Conservation (phyloP, 2,329 filamentous ascomycete genomes). For the Spiromastix sp. region DNA sequence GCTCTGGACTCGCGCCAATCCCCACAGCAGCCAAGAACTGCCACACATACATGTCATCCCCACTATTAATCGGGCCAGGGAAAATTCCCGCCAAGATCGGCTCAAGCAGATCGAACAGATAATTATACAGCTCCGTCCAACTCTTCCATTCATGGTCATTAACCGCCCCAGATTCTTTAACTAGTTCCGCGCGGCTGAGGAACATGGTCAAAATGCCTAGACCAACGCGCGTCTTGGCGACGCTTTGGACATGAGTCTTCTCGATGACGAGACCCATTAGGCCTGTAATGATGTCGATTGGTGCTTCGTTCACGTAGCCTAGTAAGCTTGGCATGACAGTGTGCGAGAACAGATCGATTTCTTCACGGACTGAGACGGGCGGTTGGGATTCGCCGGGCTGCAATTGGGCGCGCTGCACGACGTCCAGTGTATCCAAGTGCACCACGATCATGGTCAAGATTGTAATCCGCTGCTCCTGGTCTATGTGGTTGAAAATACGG, state of each 20-base stretch:
- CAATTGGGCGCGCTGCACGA: constrained; percentile 71
- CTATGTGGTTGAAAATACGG: constrained; percentile 86
- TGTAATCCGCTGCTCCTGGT: constrained; percentile 80
- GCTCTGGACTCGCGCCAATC: constrained; percentile 83
- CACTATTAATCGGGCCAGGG: constrained; percentile 78
- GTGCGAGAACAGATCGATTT: constrained; percentile 80
- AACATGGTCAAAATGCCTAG: constrained; percentile 88
- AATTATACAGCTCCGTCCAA: constrained; percentile 76
- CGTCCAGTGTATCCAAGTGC: constrained; percentile 83
- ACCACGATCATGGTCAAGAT: constrained; percentile 93
- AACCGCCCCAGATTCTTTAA: constrained; percentile 68
- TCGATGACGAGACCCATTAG: constrained; percentile 75
- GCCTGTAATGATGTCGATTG: constrained; percentile 81
- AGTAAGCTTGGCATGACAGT: constrained; percentile 86
- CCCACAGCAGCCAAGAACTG: constrained; percentile 93
- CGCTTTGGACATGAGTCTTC: constrained; percentile 71
- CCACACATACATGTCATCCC: constrained; percentile 95
- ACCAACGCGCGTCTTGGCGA: constrained; percentile 79
- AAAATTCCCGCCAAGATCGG: constrained; percentile 77
- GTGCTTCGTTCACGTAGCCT: constrained; percentile 81
- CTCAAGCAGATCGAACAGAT: constrained; percentile 79
- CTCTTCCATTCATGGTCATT: constrained; percentile 66
- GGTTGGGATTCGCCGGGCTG: constrained; percentile 60
- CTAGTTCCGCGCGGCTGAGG: constrained; percentile 82
- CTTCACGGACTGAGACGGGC: constrained; percentile 72